Evolutionary conservation across 208 protist species (phyloP), one percentile per base, ranked within the genome.

Genomic region (Trypanosoma lewisi): DNA sequence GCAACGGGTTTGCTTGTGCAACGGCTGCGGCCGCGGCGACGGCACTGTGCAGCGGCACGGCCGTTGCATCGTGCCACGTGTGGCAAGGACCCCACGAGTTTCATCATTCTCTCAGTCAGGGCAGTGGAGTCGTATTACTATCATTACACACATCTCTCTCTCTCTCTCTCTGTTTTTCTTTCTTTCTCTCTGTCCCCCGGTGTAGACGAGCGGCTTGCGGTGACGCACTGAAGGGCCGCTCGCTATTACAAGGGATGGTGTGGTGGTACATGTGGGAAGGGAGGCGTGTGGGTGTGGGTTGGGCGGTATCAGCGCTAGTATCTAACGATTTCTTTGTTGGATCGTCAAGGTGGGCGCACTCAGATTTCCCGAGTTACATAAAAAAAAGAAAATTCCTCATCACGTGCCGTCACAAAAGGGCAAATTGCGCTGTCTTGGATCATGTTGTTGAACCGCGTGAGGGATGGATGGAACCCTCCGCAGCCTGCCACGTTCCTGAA

Each of bases 311-410:
- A 84, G 58, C 65, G 48, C 27, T 93, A 62, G 33, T 81, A 89
- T 52, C 57, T 75, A 70, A 97, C 75, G 57, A 75, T 77, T 55
- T 93, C 80, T 52, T 95, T 83, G 23, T 92, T 55, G 19, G 89
- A 55, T 73, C 66, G 54, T 79, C 73, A 59, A n/a, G n/a, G 37
- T 55, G 57, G 28, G n/a, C 67, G 12, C 78, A 87, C 57, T 71
- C 83, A 51, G 84, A 84, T 66, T 72, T 83, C 34, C 76, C 70
- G 65, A 94, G 71, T 61, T 89, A 73, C 39, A 88, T 68, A 83
- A 90, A 88, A 65, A 83, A 92, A 78, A 55, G 70, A 65, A 47
- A 36, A 39, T 51, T 37, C 68, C 64, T 70, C 64, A 75, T 54
- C 49, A 58, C 21, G 36, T 27, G 67, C 67, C 23, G 31, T 60